Evolutionary conservation across 2,329 filamentous ascomycete genomes (phyloP), one percentile per base, ranked within the genome.

Genomic region (Colletotrichum ledebouriae): DNA sequence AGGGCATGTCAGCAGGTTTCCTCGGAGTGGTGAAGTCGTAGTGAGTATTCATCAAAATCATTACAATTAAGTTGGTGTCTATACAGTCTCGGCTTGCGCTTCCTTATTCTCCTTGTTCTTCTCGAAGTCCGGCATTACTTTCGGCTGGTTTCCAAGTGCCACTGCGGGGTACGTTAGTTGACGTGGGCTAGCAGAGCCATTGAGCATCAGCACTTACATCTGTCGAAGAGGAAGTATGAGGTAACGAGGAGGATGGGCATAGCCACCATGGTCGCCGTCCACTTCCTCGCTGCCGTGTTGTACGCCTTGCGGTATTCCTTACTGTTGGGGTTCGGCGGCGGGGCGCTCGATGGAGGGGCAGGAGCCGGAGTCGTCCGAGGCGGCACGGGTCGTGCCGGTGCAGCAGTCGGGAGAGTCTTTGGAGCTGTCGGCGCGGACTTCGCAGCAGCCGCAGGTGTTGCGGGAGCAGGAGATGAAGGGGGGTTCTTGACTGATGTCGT

Each of bases 221-320:
- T 77, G 52, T 87, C 81, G 75, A 84, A 88, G 3, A 89, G 73
- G 59, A 81, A 82, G 70, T 86, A 88, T 22, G 86, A 87, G 29
- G 84, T 86, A 57, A 89, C 85, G 13, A 88, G 69, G 4, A 87
- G 72, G 37, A 89, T 82, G 2, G 86, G 86, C 76, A 87, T 72
- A 25, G 84, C 85, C 62, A 88, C 81, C 71, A 89, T 84, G 7
- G 81, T 69, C 22, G 78, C 76, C 3, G 80, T 76, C 79, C 84
- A 87, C 72, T 80, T 83, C 66, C 83, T 75, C 62, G 81, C 79
- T 34, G 82, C 80, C 42, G 73, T 72, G 61, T 83, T 81, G 73
- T 84, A 86, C 46, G 81, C 78, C 69, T 73, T 73, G 72, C 81
- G 76, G 71, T 82, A 85, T 49, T 81, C 80, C 42, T 78, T 75